phyloP scores from a whole-genome alignment of 202 grass and related monocot genomes.

The Carex sylvatica region DNA sequence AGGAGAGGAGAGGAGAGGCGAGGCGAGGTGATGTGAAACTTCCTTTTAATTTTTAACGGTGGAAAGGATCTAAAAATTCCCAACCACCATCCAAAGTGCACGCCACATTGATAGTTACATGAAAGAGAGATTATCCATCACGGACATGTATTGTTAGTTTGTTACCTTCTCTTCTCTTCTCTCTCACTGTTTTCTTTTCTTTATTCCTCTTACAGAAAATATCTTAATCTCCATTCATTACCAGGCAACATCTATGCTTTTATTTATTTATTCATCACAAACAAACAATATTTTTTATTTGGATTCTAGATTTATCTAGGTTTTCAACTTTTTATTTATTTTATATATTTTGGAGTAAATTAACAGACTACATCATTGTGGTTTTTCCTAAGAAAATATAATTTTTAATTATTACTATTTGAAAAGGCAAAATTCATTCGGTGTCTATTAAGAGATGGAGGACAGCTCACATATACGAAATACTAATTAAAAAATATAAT shows the following conservation, averaged over 20 bases:
- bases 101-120: constrained; percentile 24
- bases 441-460: background rate
- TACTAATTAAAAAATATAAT: background rate
- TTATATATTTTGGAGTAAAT: background rate
- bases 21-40: background rate
- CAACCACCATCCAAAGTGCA: constrained; percentile 18
- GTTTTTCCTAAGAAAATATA: background rate
- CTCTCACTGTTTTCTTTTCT: background rate
- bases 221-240: background rate
- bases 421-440: background rate
- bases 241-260: background rate
- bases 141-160: background rate
- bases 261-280: too few species aligned
- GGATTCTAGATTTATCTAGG: background rate
- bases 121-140: constrained; percentile 28
- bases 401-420: background rate
- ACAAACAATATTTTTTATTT: constrained; percentile 3
- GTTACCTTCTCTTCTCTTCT: constrained; percentile 4
- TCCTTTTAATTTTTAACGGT: background rate
- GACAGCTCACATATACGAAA: background rate
- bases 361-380: background rate
- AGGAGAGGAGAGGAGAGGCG: background rate
- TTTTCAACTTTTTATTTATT: background rate
- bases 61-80: constrained; percentile 14
- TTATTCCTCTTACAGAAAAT: constrained; percentile 12